A percentile compares a stretch with the other conserved stretches of the same genome.
phyloP scores from a whole-genome alignment of 1,284 basidiomycete genomes.

The Coniferiporia sulphurascens region DNA sequence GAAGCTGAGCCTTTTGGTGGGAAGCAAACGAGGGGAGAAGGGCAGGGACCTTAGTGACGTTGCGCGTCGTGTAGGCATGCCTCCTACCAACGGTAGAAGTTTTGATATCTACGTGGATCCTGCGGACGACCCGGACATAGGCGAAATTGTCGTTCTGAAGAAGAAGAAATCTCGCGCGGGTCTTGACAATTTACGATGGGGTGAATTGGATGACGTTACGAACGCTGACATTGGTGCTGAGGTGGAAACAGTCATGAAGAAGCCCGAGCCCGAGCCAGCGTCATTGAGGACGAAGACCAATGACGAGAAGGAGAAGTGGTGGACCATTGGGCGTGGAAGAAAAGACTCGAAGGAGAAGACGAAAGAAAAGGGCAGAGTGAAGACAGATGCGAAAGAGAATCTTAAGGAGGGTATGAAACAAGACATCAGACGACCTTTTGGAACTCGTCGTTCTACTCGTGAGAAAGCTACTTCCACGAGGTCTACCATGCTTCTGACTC shows the following conservation, averaged over 20 bases:
- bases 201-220: constrained; percentile 51
- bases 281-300: constrained; percentile 43
- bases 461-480: constrained; percentile 26
- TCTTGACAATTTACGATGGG: constrained; percentile 63
- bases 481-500: constrained; percentile 21
- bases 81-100: constrained; percentile 34
- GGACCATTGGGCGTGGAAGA: constrained; percentile 67
- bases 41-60: constrained; percentile 57
- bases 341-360: constrained; percentile 56
- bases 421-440: constrained; percentile 20
- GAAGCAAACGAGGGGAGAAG: constrained; percentile 31
- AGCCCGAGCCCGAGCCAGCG: constrained; percentile 19
- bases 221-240: constrained; percentile 36
- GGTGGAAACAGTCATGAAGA: constrained; percentile 31
- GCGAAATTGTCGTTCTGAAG: constrained; percentile 69
- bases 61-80: constrained; percentile 49
- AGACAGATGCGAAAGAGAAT: constrained; percentile 24
- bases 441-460: constrained; percentile 23
- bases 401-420: constrained; percentile 41
- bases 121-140: constrained; percentile 55
- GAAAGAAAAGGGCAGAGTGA: constrained; percentile 37
- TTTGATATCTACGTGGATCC: constrained; percentile 76
- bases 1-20: constrained; percentile 49
- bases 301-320: constrained; percentile 68
- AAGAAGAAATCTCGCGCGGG: constrained; percentile 68